Base-by-base conservation (phyloP, 176 grass and related monocot species). In the Puccinellia tenuiflora region DNA sequence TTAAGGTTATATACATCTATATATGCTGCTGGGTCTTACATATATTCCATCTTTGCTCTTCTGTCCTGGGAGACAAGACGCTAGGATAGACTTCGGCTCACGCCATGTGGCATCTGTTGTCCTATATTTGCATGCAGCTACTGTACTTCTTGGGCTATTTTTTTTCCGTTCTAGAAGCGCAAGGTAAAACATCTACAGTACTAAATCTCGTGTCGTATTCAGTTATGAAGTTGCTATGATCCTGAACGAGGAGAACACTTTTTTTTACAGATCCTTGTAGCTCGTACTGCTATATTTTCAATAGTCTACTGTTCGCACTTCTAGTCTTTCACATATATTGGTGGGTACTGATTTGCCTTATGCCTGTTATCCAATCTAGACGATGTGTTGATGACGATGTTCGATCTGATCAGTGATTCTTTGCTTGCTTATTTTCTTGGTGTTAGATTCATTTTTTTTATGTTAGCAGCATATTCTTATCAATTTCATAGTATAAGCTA, bases 21-120 rank as follows among this genome's bases (percentile, higher is more conserved):
- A 89, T 97, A 92, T 90, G 87, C 88, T 46, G 87, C 89, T 72
- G 91, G 94, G 87, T 97, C 94, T 92, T 97, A 97, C 79, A 91
- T 90, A 76, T 94, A 97, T 77, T 97, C 91, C 38, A 97, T 94
- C 65, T 97, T 94, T 22, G 94, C 91, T 46, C 91, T 97, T 64
- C 39, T 97, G 67, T 97, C 90, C 67, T 97, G 94, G 94, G 94
- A 97, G 85, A 97, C 91, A 88, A 88, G 87, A 75, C 78, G 94
- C 20, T n/a, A n/a, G n/a, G n/a, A n/a, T n/a, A n/a, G n/a, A n/a
- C n/a, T n/a, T n/a, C n/a, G n/a, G n/a, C n/a, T n/a, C n/a, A n/a
- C n/a, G n/a, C n/a, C n/a, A n/a, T n/a, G n/a, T n/a, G n/a, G n/a
- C n/a, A n/a, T n/a, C n/a, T n/a, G n/a, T n/a, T n/a, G n/a, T n/a